Percentiles rank a stretch among this genome's conserved stretches.
These are phyloP conservation scores for Marasmius tenuissimus DNA, from an alignment of 1,284 basidiomycete genomes.

Conservation along the genomic window DNA sequence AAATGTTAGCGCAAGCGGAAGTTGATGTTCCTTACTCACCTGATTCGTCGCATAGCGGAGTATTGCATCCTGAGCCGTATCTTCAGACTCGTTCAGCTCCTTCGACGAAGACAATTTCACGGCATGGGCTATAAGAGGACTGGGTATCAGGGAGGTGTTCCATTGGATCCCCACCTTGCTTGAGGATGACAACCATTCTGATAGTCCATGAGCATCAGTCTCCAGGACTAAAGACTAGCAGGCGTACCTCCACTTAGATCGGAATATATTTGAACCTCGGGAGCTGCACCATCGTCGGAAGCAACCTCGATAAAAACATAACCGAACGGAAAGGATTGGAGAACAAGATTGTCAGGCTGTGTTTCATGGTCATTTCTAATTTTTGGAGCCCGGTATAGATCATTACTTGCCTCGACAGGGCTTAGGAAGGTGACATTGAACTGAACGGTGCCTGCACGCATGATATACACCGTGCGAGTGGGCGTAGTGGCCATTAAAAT, in stretches of 20 bases:
- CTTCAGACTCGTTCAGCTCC: constrained; percentile 24
- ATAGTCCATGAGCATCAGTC: not conserved
- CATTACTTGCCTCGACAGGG: constrained; percentile 10
- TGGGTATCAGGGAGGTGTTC: constrained; percentile 8
- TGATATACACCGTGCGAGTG: constrained; percentile 1
- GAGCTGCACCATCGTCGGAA: constrained; percentile 5
- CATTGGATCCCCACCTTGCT: constrained; percentile 2
- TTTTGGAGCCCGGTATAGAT: not conserved
- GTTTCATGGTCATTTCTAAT: not conserved
- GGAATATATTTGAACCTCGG: constrained; percentile 9
- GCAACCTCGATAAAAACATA: constrained; percentile 11
- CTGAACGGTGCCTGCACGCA: constrained; percentile 7
- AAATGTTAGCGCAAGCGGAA: not conserved
- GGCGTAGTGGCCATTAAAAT: constrained; percentile 4
- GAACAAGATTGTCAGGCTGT: constrained; percentile 6
- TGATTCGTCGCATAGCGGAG: not conserved
- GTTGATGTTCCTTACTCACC: not conserved
- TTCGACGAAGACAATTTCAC: not conserved
- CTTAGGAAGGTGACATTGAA: constrained; percentile 12
- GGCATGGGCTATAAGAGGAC: not conserved
- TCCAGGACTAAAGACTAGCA: not conserved
- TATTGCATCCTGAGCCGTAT: constrained; percentile 35
- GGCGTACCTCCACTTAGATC: constrained; percentile 11
- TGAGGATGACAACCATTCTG: constrained; percentile 9
- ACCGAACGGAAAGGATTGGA: constrained; percentile 12